These are phyloP conservation scores for Penicillium coffeae DNA, from an alignment of 495 filamentous ascomycete genomes.

Conservation along the genomic window DNA sequence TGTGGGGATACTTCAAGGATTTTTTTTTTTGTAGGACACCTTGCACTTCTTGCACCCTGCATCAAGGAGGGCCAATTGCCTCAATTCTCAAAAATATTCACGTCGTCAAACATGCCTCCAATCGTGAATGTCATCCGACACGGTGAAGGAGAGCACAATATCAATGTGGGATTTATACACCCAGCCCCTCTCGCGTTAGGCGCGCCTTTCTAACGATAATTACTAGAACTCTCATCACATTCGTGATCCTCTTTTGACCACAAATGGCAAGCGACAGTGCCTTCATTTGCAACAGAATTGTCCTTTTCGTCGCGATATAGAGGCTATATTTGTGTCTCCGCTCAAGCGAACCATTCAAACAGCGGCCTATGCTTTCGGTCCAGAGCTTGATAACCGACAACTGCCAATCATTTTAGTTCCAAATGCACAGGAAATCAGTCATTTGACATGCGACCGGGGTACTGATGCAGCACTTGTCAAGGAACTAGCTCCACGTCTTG, in stretches of 20 bases:
- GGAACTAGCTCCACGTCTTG: slow-evolving; percentile 2
- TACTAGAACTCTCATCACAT: too few relatives aligned
- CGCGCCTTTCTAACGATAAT: too few relatives aligned
- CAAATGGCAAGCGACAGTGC: slow-evolving; percentile 17
- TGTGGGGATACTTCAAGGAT: too few relatives aligned
- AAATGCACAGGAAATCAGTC: slow-evolving; percentile 18
- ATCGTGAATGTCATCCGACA: too few relatives aligned
- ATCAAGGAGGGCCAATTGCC: too few relatives aligned
- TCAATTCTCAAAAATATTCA: too few relatives aligned
- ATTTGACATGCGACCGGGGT: slow-evolving; percentile 12
- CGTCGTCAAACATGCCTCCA: too few relatives aligned
- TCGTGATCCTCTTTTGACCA: slow-evolving; percentile 15
- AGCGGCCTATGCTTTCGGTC: slow-evolving; percentile 13
- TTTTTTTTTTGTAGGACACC: too few relatives aligned
- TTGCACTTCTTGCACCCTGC: too few relatives aligned
- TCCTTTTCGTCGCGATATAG: slow-evolving; percentile 6
- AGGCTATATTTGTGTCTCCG: slow-evolving; percentile 14
- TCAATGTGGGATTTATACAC: too few relatives aligned
- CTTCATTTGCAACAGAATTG: slow-evolving; percentile 7
- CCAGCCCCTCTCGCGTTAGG: too few relatives aligned
- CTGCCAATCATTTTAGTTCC: slow-evolving; percentile 14
- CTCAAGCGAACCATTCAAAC: slow-evolving; percentile 20
- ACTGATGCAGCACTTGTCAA: slow-evolving; percentile 4
- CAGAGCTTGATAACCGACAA: slow-evolving; percentile 13
- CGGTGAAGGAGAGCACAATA: too few relatives aligned